Evolutionary conservation across 306 rosid genomes (phyloP), one percentile per base, ranked within the genome.

Genomic region (Mimosa pudica): DNA sequence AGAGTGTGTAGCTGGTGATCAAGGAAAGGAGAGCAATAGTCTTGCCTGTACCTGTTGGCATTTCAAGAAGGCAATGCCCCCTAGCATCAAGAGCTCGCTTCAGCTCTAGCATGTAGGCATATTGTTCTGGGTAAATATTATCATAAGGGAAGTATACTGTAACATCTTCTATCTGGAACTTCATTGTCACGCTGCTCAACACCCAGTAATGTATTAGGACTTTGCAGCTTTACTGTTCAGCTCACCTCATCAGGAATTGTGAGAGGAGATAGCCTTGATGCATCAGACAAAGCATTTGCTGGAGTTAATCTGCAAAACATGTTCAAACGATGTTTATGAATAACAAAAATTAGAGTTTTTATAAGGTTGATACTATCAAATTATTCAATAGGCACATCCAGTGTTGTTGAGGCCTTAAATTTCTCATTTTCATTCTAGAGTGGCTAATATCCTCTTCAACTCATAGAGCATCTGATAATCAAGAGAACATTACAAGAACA

Each of bases 1-100:
- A 91, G 78, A 94, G 89, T 4, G 82, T 82, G 89, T 94, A 94
- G 87, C 93, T 87, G 35, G 97, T 89, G 86, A 94, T 92, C 20
- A 94, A 86, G 1, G 97, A 92, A 62, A 94, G 92, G 11, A 94
- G 89, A 2, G 97, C 93, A 41, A 92, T 91, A 70, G 98, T 92
- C 61, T 94, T 94, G 8, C 98, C 98, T 0, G 98, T 94, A 36
- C 98, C 97, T 0, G 97, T 92, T 10, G 97, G 98, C 97, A 94
- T 92, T 55, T 94, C 98, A 1, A 92, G 88, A 55, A 94, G 97
- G 51, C 95, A 89, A 79, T 92, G 98, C 5, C 98, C 98, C 18
- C 82, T 82, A 18, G 98, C 98, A 73, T 94, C 98, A 1, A 94
- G 90, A 74, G 97, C 85, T 42, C 97, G 91, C 83, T 92, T 94